Base-by-base conservation (phyloP, 148 eudicot species). In the Camellia lanceoleosa region DNA sequence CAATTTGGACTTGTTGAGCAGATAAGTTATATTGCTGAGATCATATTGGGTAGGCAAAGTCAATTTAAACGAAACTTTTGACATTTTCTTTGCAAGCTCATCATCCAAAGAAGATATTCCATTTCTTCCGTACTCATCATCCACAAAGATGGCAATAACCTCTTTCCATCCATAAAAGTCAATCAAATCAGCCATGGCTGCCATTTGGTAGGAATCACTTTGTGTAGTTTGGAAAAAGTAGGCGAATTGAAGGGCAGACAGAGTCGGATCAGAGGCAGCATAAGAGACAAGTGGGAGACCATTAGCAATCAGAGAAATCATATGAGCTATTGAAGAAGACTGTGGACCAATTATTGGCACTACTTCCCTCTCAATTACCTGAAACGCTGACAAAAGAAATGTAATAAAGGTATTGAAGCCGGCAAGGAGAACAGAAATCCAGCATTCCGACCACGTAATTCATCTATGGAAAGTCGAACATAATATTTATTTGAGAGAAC, bases 61-160 rank as follows among this genome's bases (percentile, higher is more conserved):
- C 15, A 78, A 58, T 67, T 88, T 84, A 63, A 84, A 86, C 69
- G 87, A 79, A 41, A 88, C 84, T 77, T 76, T 86, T 43, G 68
- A 74, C 68, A 18, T 77, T 19, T 83, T 85, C 74, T 74, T 77
- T 10, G 80, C 71, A 41, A 87, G 84, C 7, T 84, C 89, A 61
- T 89, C 87, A 0, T 78, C 84, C 71, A 89, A 80, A 5, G 71
- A 76, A 66, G 87, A 82, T 11, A 89, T 78, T 19, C 92, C 90
- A 75, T 86, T 89, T 74, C 92, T 82, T 13, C 92, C 92, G 65
- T 84, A 85, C 41, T 89, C 92, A 77, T 89, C 87, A 71, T 89
- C 92, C 3, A 84, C 80, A 68, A 71, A 84, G n/a, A 89, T 83
- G 62, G 89, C 89, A 41, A 89, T 84, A 0, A 89, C 85, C 77